phyloP scores from a whole-genome alignment of 2,329 filamentous ascomycete genomes.

The Talaromyces piceae region DNA sequence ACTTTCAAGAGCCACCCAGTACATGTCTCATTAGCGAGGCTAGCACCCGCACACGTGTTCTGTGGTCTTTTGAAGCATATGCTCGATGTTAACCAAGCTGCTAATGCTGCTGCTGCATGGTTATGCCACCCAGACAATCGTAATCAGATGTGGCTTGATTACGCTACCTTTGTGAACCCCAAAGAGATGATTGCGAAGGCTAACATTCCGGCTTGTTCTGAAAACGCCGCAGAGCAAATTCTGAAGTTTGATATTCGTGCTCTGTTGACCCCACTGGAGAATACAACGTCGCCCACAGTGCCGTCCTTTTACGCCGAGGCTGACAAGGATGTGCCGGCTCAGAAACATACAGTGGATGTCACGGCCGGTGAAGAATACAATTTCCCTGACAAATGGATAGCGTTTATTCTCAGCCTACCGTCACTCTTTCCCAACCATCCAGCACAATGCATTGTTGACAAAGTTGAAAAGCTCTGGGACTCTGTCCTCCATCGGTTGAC shows the following conservation, averaged over 20 bases:
- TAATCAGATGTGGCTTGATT: slow-evolving; percentile 93
- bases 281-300: slow-evolving; percentile 21
- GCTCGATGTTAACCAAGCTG: slow-evolving; percentile 83
- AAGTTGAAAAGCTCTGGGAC: slow-evolving; percentile 38
- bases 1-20: slow-evolving; percentile 78
- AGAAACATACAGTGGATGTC: slow-evolving; percentile 29
- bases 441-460: slow-evolving; percentile 39
- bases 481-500: slow-evolving; percentile 38
- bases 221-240: slow-evolving; percentile 29
- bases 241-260: slow-evolving; percentile 39
- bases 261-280: slow-evolving; percentile 34
- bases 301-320: slow-evolving; percentile 28
- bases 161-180: slow-evolving; percentile 39
- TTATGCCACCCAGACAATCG: slow-evolving; percentile 81
- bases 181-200: slow-evolving; percentile 35
- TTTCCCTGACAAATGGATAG: slow-evolving; percentile 44
- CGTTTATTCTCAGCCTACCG: slow-evolving; percentile 36
- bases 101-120: slow-evolving; percentile 89
- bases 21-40: slow-evolving; percentile 80
- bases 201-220: slow-evolving; percentile 34
- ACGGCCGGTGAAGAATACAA: slow-evolving; percentile 33
- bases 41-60: slow-evolving; percentile 83
- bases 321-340: slow-evolving; percentile 24
- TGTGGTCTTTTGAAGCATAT: slow-evolving; percentile 78
- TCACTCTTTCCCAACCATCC: slow-evolving; percentile 34